Percentiles rank a stretch among this genome's conserved stretches.
Conservation (phyloP, 2,329 filamentous ascomycete genomes). For the Sclerotinia subarctica region DNA sequence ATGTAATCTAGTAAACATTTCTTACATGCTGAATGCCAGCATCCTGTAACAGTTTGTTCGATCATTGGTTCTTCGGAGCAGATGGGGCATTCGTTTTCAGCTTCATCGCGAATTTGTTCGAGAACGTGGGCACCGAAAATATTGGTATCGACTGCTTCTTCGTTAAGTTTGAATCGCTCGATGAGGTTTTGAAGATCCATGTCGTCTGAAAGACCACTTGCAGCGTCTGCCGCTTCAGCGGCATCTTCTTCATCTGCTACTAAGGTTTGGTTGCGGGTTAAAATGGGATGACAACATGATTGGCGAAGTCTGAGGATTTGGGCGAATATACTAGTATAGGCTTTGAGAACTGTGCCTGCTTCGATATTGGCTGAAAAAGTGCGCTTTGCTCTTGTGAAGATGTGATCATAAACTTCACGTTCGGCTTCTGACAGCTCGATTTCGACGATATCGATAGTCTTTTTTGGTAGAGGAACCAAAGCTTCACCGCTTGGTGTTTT, state of each 20-base stretch:
- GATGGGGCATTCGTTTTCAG: constrained; percentile 85
- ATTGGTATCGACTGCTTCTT: constrained; percentile 61
- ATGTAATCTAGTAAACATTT: constrained; percentile 89
- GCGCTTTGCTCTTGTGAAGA: constrained; percentile 76
- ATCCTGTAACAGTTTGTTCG: constrained; percentile 89
- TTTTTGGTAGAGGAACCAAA: constrained; percentile 77
- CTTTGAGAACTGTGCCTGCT: constrained; percentile 89
- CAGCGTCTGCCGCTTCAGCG: constrained; percentile 70
- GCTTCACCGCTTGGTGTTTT: constrained; percentile 83
- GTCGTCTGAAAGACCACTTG: constrained; percentile 81
- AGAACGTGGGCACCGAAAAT: constrained; percentile 82
- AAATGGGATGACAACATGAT: constrained; percentile 86
- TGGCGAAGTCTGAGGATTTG: constrained; percentile 92
- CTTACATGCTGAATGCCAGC: constrained; percentile 97
- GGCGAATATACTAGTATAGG: constrained; percentile 94
- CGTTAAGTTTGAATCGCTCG: constrained; percentile 72
- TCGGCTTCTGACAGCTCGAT: constrained; percentile 83
- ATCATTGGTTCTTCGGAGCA: constrained; percentile 96
- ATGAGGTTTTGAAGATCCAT: constrained; percentile 92
- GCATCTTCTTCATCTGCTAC: constrained; percentile 87
- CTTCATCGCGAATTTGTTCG: constrained; percentile 86
- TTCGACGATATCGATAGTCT: constrained; percentile 79
- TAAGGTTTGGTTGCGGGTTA: constrained; percentile 81
- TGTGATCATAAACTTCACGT: constrained; percentile 87
- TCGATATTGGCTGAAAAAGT: constrained; percentile 85